Conservation (phyloP, 2,329 filamentous ascomycete genomes). For the Hypoxylon sp. region DNA sequence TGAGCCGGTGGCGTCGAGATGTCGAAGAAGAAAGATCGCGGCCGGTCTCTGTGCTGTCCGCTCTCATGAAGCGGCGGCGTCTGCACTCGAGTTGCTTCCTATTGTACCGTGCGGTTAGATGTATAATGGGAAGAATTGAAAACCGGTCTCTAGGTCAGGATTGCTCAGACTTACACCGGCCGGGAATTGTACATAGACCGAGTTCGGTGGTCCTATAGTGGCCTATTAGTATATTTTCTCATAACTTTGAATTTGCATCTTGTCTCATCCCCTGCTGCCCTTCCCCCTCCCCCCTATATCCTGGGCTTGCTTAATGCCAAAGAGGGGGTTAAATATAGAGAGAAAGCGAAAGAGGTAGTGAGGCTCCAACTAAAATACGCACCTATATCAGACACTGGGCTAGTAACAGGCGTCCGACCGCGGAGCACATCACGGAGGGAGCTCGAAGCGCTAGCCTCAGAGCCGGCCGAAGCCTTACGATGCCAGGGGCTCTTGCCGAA, state of each 20-base stretch:
- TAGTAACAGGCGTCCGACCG: slow-evolving; percentile 56
- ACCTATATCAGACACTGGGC: slow-evolving; percentile 48
- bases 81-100: slow-evolving; percentile 66
- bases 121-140: neutral
- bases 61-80: slow-evolving; percentile 63
- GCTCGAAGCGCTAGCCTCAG: slow-evolving; percentile 59
- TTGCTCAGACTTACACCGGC: slow-evolving; percentile 54
- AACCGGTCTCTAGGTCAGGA: neutral
- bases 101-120: neutral
- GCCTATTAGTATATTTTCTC: slow-evolving; percentile 20
- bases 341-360: neutral
- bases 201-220: slow-evolving; percentile 14
- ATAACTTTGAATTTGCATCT: neutral
- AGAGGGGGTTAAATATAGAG: neutral
- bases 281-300: neutral
- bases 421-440: slow-evolving; percentile 60
- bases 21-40: slow-evolving; percentile 62
- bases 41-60: slow-evolving; percentile 54
- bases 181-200: slow-evolving; percentile 50
- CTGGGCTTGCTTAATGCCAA: neutral
- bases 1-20: slow-evolving; percentile 52
- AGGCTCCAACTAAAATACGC: slow-evolving; percentile 3
- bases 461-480: slow-evolving; percentile 58
- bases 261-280: neutral
- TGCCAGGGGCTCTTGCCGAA: slow-evolving; percentile 61